Evolutionary conservation across 1,284 basidiomycete genomes (phyloP).

Genomic region (Papiliotrema terrestris): DNA sequence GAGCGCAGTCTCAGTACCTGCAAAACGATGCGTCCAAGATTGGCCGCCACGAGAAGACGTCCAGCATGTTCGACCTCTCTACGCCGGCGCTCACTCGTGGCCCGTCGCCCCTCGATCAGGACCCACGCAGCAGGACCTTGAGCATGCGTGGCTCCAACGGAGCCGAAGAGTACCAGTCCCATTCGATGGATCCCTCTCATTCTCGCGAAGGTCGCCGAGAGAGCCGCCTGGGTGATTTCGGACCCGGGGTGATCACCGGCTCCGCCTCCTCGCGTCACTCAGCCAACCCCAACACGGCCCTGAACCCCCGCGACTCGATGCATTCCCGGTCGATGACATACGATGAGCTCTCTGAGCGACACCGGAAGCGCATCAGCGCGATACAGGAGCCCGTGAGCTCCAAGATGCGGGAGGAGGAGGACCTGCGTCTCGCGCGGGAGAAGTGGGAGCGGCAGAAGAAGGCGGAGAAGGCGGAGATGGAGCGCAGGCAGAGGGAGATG

Average conservation of each 20-base stretch:
- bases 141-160: neutral
- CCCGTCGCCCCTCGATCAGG: neutral
- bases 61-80: constrained; percentile 30
- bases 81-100: neutral
- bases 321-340: constrained; percentile 29
- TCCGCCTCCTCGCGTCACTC: neutral
- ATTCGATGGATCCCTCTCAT: neutral
- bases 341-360: constrained; percentile 46
- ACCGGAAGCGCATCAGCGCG: constrained; percentile 36
- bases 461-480: constrained; percentile 23
- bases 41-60: constrained; percentile 25
- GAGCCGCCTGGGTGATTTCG: neutral
- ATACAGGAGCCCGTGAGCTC: constrained; percentile 42
- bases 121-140: constrained; percentile 2
- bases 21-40: neutral
- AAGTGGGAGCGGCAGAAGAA: constrained; percentile 29
- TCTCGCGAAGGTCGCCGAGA: no score
- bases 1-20: constrained; percentile 4
- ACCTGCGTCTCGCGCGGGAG: constrained; percentile 28
- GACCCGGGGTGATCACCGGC: neutral
- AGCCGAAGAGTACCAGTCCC: neutral
- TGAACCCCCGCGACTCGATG: neutral
- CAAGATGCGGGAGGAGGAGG: constrained; percentile 34
- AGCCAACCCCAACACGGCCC: constrained; percentile 5
- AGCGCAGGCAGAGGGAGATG: constrained; percentile 14